Conservation (phyloP, 306 rosid genomes). For the Vigna unguiculata region DNA sequence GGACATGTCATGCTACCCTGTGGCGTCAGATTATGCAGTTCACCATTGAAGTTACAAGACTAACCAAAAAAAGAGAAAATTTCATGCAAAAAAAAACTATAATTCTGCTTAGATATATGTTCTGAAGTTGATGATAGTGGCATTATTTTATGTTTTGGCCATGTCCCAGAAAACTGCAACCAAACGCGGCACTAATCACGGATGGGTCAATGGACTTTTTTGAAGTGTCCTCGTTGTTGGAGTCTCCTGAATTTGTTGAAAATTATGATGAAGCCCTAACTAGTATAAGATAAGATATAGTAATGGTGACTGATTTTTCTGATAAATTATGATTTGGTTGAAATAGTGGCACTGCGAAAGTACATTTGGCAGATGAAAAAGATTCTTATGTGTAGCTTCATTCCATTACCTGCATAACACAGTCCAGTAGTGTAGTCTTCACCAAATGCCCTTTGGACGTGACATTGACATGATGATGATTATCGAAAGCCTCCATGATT, state of each 20-base stretch:
- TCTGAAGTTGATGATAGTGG: too few species aligned
- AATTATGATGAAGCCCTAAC: neutral
- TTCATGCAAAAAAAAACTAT: too few species aligned
- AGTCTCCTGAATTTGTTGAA: conserved; percentile 10
- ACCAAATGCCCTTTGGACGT: neutral
- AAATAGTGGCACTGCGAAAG: too few species aligned
- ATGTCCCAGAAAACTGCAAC: conserved; percentile 31
- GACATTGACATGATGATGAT: neutral
- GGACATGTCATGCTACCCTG: conserved; percentile 5
- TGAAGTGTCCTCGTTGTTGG: conserved; percentile 34
- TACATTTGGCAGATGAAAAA: too few species aligned
- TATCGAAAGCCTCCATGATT: conserved; percentile 6
- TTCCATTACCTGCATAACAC: neutral
- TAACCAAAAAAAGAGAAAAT: too few species aligned
- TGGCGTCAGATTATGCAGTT: neutral
- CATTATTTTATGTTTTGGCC: neutral
- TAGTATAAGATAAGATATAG: neutral
- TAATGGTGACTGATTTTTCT: too few species aligned
- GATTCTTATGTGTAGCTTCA: neutral
- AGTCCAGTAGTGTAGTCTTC: neutral
- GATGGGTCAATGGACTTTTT: conserved; percentile 17
- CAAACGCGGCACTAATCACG: conserved; percentile 45
- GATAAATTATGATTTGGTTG: too few species aligned
- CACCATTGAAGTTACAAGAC: too few species aligned
- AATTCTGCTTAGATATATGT: too few species aligned